These are phyloP conservation scores for Lentinus brumalis DNA, from an alignment of 768 basidiomycete species.

Conservation along the genomic window DNA sequence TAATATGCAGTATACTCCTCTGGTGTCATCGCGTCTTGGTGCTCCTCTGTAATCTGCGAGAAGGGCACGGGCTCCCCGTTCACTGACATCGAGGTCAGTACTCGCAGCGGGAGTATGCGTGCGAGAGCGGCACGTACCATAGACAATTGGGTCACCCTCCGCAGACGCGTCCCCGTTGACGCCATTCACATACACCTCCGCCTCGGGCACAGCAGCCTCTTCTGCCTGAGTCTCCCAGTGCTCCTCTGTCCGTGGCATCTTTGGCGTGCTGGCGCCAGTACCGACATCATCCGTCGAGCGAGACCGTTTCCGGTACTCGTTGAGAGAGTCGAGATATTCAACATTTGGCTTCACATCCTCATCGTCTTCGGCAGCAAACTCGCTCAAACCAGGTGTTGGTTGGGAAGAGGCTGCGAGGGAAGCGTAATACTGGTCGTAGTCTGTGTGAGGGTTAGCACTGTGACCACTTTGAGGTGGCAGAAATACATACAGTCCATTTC, in stretches of 20 bases:
- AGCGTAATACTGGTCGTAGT: constrained; percentile 84
- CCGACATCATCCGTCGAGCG: constrained; percentile 54
- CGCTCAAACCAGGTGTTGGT: constrained; percentile 63
- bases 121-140: constrained; percentile 47
- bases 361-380: constrained; percentile 55
- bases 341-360: constrained; percentile 69
- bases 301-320: constrained; percentile 74
- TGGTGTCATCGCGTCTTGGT: constrained; percentile 90
- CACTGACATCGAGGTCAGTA: constrained; percentile 47
- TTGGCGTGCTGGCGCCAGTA: constrained; percentile 17
- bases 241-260: constrained; percentile 32
- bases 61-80: constrained; percentile 73
- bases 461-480: not conserved
- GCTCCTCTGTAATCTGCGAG: constrained; percentile 86
- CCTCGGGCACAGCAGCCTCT: not conserved
- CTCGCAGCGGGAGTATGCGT: not conserved
- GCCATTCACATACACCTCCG: constrained; percentile 9
- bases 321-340: constrained; percentile 68
- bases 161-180: constrained; percentile 12
- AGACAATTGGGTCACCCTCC: constrained; percentile 64
- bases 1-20: constrained; percentile 89
- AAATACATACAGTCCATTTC: constrained; percentile 65
- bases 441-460: constrained; percentile 36
- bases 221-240: constrained; percentile 5
- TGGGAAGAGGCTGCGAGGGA: constrained; percentile 67